Base-by-base conservation (phyloP, 139 green algal species). In the Chlamydomonas eustigma region DNA sequence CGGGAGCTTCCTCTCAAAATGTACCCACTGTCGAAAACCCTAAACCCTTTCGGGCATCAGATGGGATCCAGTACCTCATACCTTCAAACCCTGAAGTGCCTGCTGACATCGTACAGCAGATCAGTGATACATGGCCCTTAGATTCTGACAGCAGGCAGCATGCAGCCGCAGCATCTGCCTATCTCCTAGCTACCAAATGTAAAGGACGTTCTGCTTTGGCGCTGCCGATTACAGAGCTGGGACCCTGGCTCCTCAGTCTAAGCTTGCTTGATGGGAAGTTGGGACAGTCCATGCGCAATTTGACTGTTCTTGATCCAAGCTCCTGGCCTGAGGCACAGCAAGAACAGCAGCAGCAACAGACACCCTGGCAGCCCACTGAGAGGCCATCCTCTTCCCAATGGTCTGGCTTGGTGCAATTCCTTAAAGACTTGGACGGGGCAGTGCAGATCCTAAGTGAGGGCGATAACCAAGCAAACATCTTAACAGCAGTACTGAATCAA, bases 121-220 rank as follows among this genome's bases (percentile, higher is more conserved):
- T n/a, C n/a, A n/a, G n/a, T n/a, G n/a, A n/a, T n/a, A n/a, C n/a
- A n/a, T n/a, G n/a, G n/a, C n/a, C n/a, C n/a, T n/a, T n/a, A n/a
- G n/a, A 25, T 4, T 52, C 52, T 3, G 80, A 84, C 36, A 70
- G 67, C n/a, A 71, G 78, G 2, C 67, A 73, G 0, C 73, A 80
- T 39, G 28, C 80, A 18, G 52, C 74, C 1, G 12, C 58, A 5
- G 67, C 68, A 8, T 52, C 51, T 37, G 70, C 52, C 38, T 78
- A 73, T 69, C 65, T 38, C 33, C 69, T 80, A 6, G 37, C 70
- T 6, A 66, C 70, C 5, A 52, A 12, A 28, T 68, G 52, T 28
- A 37, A 6, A 72, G 64, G 24, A 2, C 22, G 12, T 35, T 68
- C 28, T 28, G 74, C 2, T 28, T 31, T 2, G 39, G 8, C 25